A percentile compares a stretch with the other conserved stretches of the same genome.
Evolutionary conservation across 23 red algal genomes (phyloP).

Genomic region (Agarophyton chilense): DNA sequence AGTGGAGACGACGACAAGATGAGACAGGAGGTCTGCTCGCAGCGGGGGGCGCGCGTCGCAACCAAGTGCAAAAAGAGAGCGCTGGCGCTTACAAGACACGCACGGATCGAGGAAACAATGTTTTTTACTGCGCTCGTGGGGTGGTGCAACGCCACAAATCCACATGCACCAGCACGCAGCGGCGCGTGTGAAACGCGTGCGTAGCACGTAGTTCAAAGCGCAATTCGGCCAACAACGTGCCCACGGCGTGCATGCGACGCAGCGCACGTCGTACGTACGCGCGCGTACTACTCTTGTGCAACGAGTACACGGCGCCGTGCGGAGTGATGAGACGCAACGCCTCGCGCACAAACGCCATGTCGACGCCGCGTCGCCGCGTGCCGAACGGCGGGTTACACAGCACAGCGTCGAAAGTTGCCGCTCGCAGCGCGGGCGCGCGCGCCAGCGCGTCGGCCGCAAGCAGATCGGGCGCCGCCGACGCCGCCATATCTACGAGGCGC

Average conservation of each 20-base stretch:
- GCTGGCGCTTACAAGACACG: too few species aligned
- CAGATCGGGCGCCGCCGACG: too few species aligned
- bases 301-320: constrained; percentile 78
- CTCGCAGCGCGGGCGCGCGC: background rate
- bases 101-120: too few species aligned
- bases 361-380: constrained; percentile 77
- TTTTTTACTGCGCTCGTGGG: too few species aligned
- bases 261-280: constrained; percentile 31
- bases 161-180: constrained; percentile 71
- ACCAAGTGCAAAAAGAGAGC: too few species aligned
- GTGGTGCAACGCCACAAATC: constrained; percentile 98
- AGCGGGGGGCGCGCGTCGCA: too few species aligned
- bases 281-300: constrained; percentile 97
- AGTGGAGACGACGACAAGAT: too few species aligned
- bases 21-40: too few species aligned
- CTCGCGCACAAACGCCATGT: constrained; percentile 74
- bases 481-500: too few species aligned
- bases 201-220: constrained; percentile 79
- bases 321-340: constrained; percentile 22
- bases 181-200: constrained; percentile 75
- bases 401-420: constrained; percentile 59
- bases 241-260: background rate
- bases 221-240: constrained; percentile 56
- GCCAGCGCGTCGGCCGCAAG: constrained; percentile 23
- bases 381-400: constrained; percentile 99